Evolutionary conservation across 305 asterid genomes (phyloP).

Genomic region (Solanum aculeatissimum): DNA sequence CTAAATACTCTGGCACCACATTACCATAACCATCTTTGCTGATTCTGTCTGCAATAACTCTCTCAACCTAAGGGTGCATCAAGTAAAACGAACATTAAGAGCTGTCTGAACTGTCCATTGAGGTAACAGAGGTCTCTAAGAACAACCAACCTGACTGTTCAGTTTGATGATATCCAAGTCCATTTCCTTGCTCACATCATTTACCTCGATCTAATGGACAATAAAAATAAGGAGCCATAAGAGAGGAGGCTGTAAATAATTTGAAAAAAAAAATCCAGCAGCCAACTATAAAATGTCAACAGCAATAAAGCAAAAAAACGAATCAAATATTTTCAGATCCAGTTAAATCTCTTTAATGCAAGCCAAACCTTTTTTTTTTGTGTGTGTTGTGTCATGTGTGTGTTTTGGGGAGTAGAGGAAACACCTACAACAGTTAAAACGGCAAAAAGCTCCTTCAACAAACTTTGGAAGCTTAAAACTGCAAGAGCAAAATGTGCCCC

Average conservation of each 20-base stretch:
- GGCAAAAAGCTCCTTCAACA: background rate
- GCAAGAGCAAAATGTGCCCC: background rate
- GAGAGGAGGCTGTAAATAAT: background rate
- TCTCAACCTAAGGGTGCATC: constrained; percentile 69
- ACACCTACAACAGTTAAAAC: background rate
- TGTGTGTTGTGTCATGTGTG: too few species aligned
- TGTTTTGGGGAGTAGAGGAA: background rate
- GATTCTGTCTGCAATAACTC: constrained; percentile 84
- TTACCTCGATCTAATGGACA: constrained; percentile 74
- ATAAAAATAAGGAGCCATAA: background rate
- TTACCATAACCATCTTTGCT: constrained; percentile 64
- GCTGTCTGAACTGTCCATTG: background rate
- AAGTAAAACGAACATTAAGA: background rate
- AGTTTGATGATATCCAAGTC: constrained; percentile 97
- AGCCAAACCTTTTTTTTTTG: background rate
- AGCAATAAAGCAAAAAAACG: background rate
- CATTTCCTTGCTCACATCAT: constrained; percentile 99
- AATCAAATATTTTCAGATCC: background rate
- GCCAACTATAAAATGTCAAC: background rate
- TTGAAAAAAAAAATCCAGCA: background rate
- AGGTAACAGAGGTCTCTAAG: background rate
- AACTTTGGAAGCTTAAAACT: background rate
- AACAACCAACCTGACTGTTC: constrained; percentile 64
- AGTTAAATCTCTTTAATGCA: background rate
- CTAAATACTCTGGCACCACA: constrained; percentile 89